A percentile compares a stretch with the other conserved stretches of the same genome.
These are phyloP conservation scores for Apiospora phragmitis DNA, from an alignment of 2,329 filamentous ascomycete species.

Conservation along the genomic window DNA sequence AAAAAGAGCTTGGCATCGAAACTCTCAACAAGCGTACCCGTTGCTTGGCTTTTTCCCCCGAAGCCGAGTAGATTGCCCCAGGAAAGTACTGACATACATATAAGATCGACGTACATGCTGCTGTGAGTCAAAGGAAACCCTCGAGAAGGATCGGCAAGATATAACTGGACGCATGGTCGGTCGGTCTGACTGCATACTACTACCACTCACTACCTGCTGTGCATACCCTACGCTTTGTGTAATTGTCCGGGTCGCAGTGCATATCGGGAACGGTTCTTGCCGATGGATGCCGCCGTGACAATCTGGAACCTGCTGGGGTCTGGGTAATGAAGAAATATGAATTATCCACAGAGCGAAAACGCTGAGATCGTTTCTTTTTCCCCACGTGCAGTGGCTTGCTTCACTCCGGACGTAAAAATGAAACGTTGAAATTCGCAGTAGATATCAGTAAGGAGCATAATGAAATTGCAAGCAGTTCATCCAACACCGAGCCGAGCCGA, in stretches of 20 bases:
- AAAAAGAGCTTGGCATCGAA: conserved; percentile 3
- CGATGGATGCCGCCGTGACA: conserved; percentile 4
- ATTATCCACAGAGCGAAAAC: not conserved
- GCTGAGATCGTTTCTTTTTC: not conserved
- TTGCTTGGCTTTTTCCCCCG: not conserved
- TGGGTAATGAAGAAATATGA: not conserved
- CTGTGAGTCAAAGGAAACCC: not conserved
- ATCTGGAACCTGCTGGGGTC: not conserved
- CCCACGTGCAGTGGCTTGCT: not conserved
- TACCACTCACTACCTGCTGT: not conserved
- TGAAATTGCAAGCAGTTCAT: not conserved
- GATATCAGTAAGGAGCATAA: not conserved
- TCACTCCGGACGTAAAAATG: not conserved
- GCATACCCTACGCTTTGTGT: not conserved
- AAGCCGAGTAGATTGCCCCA: not conserved
- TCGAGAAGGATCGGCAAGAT: not conserved
- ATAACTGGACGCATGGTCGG: not conserved
- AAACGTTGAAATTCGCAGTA: not conserved
- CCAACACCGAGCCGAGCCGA: not conserved
- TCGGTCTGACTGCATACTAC: not conserved
- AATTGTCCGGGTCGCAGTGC: not conserved
- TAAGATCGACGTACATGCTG: not conserved
- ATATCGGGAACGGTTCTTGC: not conserved
- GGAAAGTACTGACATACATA: too few species aligned
- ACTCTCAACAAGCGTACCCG: conserved; percentile 1